Conservation (phyloP, 2,329 filamentous ascomycete genomes). For the Aureobasidium sp. region DNA sequence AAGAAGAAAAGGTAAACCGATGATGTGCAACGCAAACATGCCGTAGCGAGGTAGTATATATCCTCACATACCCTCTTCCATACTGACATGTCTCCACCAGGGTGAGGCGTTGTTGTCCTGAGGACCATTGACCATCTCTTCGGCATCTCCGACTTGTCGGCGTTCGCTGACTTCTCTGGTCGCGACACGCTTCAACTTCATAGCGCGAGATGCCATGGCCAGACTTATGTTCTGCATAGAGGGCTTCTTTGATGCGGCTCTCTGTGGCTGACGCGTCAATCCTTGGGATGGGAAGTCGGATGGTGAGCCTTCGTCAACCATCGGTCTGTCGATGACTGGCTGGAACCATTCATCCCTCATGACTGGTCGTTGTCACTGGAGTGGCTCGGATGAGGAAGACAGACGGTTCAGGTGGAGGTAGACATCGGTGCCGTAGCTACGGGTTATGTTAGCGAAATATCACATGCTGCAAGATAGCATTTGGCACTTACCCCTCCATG, state of each 20-base stretch:
- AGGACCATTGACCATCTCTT: slow-evolving; percentile 58
- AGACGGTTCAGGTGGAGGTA: slow-evolving; percentile 96
- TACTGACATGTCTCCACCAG: slow-evolving; percentile 44
- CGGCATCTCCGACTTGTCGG: slow-evolving; percentile 83
- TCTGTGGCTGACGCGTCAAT: slow-evolving; percentile 38
- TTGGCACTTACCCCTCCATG: slow-evolving; percentile 81
- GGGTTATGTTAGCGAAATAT: slow-evolving; percentile 19
- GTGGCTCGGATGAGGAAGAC: slow-evolving; percentile 88
- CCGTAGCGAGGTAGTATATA: background rate
- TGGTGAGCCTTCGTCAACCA: slow-evolving; percentile 22
- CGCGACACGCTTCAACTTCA: slow-evolving; percentile 60
- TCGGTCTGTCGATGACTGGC: slow-evolving; percentile 25
- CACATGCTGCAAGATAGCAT: background rate
- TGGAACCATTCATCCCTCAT: slow-evolving; percentile 64
- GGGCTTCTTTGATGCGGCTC: slow-evolving; percentile 17
- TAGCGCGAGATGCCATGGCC: slow-evolving; percentile 40
- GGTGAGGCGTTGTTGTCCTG: slow-evolving; percentile 22
- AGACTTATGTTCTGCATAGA: slow-evolving; percentile 42
- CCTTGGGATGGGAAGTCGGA: slow-evolving; percentile 36
- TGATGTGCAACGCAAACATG: background rate
- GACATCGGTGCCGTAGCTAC: slow-evolving; percentile 92
- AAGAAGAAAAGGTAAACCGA: background rate
- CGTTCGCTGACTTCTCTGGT: slow-evolving; percentile 69
- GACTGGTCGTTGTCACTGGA: slow-evolving; percentile 89
- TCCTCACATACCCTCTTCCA: slow-evolving; percentile 40